Base-by-base conservation (phyloP, 306 rosid genomes). In the Dalbergia cochinchinensis region DNA sequence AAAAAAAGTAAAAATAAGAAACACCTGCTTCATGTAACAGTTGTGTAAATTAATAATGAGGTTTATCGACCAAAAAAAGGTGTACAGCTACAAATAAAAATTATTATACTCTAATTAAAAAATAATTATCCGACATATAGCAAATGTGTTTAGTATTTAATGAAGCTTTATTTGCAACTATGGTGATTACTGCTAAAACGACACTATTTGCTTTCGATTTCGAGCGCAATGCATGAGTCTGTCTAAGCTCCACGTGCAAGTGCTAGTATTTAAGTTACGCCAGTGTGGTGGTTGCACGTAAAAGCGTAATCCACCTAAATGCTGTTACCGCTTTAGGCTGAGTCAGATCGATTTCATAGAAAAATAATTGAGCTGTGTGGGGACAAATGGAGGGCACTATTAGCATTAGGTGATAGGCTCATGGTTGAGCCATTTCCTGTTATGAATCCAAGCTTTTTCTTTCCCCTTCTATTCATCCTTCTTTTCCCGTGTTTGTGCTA, bases 301-400 rank as follows among this genome's bases (percentile, higher is more conserved):
- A 71, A 41, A n/a, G 42, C 4, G 26, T 7, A 53, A 19, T 53
- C 57, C 16, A 22, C 50, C 14, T 51, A 39, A 11, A 26, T 26
- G 31, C 31, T 26, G 31, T 0, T 26, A 26, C 31, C 31, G 31
- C 50, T 65, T 39, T 6, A 33, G 64, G 45, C 20, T 34, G n/a
- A n/a, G 70, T 48, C 19, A 34, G 10, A 50, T 11, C 31, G 31
- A 26, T 26, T 26, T 26, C 31, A 26, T 26, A 26, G 31, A 2
- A 78, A 80, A 68, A 74, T 78, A 42, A 75, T 69, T 81, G 82
- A 79, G 63, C 3, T 66, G 39, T 12, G 69, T 74, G 84, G 69
- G 82, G 81, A 16, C 87, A 74, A 26, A 39, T 33, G 68, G 67
- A 22, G 69, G 65, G 58, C 58, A 7, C 48, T 61, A 19, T 72